Evolutionary conservation across 148 eudicot genomes (phyloP).

Genomic region (Polygonum maritimum): DNA sequence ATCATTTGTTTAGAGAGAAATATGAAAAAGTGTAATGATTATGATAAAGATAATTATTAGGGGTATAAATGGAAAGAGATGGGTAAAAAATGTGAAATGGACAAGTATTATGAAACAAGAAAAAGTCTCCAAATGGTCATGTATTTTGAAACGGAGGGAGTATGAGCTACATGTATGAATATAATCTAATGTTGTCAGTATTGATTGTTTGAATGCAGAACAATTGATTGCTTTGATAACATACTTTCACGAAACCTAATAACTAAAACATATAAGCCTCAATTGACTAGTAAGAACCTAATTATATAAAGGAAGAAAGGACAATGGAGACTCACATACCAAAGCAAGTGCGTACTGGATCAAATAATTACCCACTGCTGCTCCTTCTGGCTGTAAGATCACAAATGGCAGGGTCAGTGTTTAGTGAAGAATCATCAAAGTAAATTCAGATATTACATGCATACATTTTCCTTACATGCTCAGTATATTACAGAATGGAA

Average conservation of each 20-base stretch:
- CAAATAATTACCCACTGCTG: conserved; percentile 77
- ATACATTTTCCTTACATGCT: conserved; percentile 1
- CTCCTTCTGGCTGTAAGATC: conserved; percentile 83
- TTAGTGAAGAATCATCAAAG: not conserved
- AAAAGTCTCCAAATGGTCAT: too few species aligned
- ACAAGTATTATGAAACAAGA: too few species aligned
- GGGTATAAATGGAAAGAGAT: too few species aligned
- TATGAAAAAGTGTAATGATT: too few species aligned
- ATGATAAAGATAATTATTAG: too few species aligned
- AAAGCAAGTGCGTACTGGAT: conserved; percentile 93
- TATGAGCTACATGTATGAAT: not conserved
- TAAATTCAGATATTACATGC: not conserved
- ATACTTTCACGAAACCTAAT: not conserved
- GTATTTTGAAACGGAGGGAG: too few species aligned
- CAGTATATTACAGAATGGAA: not conserved
- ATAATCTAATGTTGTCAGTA: not conserved
- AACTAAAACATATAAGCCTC: not conserved
- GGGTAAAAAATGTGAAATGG: too few species aligned
- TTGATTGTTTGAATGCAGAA: not conserved
- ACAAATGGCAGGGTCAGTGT: not conserved
- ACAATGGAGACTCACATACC: conserved; percentile 35
- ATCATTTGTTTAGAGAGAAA: too few species aligned
- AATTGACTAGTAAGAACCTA: not conserved
- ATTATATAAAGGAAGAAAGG: not conserved
- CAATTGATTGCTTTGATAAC: not conserved